Conservation (phyloP, 2,329 filamentous ascomycete species). For the Monosporascus sp. region DNA sequence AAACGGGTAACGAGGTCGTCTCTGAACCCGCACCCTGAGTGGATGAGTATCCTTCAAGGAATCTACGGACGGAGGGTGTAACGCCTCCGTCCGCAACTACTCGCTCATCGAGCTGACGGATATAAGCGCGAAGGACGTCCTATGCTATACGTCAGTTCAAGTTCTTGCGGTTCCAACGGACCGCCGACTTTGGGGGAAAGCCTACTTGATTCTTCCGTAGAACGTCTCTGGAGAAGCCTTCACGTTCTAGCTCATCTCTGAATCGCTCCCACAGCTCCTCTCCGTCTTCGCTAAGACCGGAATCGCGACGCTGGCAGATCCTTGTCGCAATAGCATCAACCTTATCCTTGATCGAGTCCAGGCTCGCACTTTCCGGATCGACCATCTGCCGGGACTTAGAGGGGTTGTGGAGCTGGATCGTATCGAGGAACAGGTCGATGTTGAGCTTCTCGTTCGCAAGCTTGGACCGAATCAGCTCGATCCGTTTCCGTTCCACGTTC, state of each 20-base stretch:
- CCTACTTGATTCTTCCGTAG: conserved; percentile 53
- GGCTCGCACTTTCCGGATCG: conserved; percentile 33
- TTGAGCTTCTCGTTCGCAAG: conserved; percentile 47
- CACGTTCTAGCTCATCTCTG: conserved; percentile 50
- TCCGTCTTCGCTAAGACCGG: conserved; percentile 36
- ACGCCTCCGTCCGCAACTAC: conserved; percentile 36
- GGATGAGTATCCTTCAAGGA: conserved; percentile 37
- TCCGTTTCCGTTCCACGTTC: conserved; percentile 32
- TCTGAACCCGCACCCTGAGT: conserved; percentile 26
- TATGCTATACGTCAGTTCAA: conserved; percentile 22
- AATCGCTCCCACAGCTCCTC: conserved; percentile 55
- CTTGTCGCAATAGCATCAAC: conserved; percentile 52
- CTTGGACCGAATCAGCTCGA: conserved; percentile 39
- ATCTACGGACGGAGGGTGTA: conserved; percentile 46
- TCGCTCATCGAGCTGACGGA: conserved; percentile 52
- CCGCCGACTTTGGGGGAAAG: conserved; percentile 5
- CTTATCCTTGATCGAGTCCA: conserved; percentile 55
- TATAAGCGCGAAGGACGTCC: conserved; percentile 57
- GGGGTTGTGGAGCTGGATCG: conserved; percentile 47
- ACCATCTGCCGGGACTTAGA: conserved; percentile 32
- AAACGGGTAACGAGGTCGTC: conserved; percentile 21
- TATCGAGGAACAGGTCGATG: conserved; percentile 53
- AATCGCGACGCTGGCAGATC: conserved; percentile 40
- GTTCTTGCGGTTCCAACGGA: not conserved
- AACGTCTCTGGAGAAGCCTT: conserved; percentile 53